Evolutionary conservation across 2,329 filamentous ascomycete genomes (phyloP).

Genomic region (Xylariaceae sp.): DNA sequence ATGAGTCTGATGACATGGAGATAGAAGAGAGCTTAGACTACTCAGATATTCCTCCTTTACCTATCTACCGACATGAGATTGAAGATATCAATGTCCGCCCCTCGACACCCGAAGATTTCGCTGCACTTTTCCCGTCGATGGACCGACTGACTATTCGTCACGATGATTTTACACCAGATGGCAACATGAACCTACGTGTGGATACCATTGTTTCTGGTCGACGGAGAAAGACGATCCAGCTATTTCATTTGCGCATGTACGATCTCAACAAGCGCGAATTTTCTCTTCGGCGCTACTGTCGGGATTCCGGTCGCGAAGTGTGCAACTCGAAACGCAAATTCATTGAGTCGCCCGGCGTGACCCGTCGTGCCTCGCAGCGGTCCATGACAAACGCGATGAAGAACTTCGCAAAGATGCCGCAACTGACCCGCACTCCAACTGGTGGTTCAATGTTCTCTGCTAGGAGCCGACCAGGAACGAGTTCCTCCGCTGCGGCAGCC

Average conservation of each 20-base stretch:
- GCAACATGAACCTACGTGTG: constrained; percentile 94
- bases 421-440: constrained; percentile 42
- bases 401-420: constrained; percentile 44
- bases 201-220: constrained; percentile 73
- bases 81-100: constrained; percentile 69
- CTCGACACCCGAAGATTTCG: constrained; percentile 81
- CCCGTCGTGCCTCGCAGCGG: constrained; percentile 46
- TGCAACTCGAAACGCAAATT: constrained; percentile 80
- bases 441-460: constrained; percentile 35
- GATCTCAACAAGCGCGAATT: constrained; percentile 85
- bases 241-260: constrained; percentile 96
- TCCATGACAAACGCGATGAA: constrained; percentile 55
- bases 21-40: constrained; percentile 39
- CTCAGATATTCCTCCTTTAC: constrained; percentile 54
- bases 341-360: constrained; percentile 50
- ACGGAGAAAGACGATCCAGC: constrained; percentile 68
- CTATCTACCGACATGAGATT: constrained; percentile 62
- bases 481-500: constrained; percentile 33
- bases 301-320: constrained; percentile 90
- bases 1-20: constrained; percentile 52
- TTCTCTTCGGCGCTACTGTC: constrained; percentile 86
- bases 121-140: constrained; percentile 81
- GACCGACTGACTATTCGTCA: constrained; percentile 82
- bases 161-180: constrained; percentile 86
- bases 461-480: constrained; percentile 41